Percentiles rank a stretch among this genome's conserved stretches.
Evolutionary conservation across 2,329 filamentous ascomycete species (phyloP).

Genomic region (Alternaria angustiovoidea): DNA sequence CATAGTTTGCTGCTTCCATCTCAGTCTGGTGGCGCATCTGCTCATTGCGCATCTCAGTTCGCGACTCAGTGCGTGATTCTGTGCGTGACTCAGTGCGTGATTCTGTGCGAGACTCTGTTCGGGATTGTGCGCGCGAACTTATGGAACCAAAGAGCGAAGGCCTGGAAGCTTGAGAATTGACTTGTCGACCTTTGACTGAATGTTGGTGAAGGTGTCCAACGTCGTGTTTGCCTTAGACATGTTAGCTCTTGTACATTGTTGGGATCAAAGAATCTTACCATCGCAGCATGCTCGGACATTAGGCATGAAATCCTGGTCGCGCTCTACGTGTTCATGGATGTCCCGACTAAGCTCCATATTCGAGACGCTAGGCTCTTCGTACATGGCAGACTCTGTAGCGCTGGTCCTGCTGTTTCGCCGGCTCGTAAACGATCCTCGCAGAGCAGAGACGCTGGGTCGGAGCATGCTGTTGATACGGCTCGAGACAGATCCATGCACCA

Average conservation of each 20-base stretch:
- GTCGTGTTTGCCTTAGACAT: constrained; percentile 57
- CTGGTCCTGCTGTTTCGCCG: constrained; percentile 53
- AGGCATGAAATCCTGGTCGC: constrained; percentile 81
- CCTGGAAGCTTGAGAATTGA: constrained; percentile 32
- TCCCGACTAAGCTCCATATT: constrained; percentile 80
- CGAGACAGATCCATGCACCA: constrained; percentile 54
- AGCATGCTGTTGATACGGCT: constrained; percentile 57
- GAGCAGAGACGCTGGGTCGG: constrained; percentile 47
- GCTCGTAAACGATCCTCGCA: constrained; percentile 61
- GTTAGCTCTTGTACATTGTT: constrained; percentile 22
- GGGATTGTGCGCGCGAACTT: constrained; percentile 46
- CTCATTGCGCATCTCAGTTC: constrained; percentile 36
- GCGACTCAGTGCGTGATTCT: constrained; percentile 32
- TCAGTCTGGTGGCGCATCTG: constrained; percentile 35
- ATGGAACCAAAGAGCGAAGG: constrained; percentile 44
- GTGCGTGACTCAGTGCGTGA: constrained; percentile 33
- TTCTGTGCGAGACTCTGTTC: constrained; percentile 30
- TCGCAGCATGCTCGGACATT: constrained; percentile 98
- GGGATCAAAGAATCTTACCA: constrained; percentile 67
- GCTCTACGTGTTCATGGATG: constrained; percentile 79
- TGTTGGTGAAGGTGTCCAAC: constrained; percentile 55
- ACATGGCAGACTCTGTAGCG: constrained; percentile 44
- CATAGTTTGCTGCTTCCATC: constrained; percentile 36
- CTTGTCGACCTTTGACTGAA: constrained; percentile 43
- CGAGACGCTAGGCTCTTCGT: constrained; percentile 68